Percentiles rank a stretch among this genome's conserved stretches.
phyloP scores from a whole-genome alignment of 1,284 basidiomycete genomes.

The Schizopora paradoxa region DNA sequence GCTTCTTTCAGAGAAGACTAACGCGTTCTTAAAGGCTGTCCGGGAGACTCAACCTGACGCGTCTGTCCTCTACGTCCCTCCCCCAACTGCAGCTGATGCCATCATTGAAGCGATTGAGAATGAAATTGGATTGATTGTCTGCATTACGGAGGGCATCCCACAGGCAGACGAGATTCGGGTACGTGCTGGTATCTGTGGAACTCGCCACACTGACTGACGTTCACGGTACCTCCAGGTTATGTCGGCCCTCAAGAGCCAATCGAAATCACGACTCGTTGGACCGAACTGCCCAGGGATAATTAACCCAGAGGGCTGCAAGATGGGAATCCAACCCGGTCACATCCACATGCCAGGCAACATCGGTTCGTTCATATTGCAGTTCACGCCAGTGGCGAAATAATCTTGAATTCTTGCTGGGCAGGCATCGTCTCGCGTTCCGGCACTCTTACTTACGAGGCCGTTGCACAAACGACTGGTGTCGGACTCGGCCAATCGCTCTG shows the following conservation, averaged over 20 bases:
- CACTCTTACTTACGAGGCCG: constrained; percentile 90
- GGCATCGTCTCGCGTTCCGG: constrained; percentile 97
- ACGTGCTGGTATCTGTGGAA: constrained; percentile 21
- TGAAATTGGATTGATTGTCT: constrained; percentile 94
- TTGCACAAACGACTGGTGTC: constrained; percentile 90
- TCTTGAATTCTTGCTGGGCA: constrained; percentile 28
- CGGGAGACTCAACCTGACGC: constrained; percentile 83
- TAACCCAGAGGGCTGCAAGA: constrained; percentile 96
- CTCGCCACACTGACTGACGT: constrained; percentile 13
- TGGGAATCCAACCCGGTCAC: constrained; percentile 99
- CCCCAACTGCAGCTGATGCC: constrained; percentile 87
- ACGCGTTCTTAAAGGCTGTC: constrained; percentile 61
- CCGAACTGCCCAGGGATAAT: constrained; percentile 99
- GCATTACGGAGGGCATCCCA: constrained; percentile 96
- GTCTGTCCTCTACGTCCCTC: constrained; percentile 93
- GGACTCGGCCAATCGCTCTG: constrained; percentile 97
- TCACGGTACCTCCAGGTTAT: constrained; percentile 55
- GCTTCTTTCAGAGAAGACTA: background rate
- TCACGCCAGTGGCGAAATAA: background rate
- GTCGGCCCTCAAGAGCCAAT: constrained; percentile 92
- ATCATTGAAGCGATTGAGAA: constrained; percentile 98
- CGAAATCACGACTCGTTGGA: constrained; percentile 90
- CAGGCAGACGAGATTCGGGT: constrained; percentile 93
- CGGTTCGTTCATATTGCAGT: constrained; percentile 44
- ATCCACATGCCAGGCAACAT: constrained; percentile 95